Base-by-base conservation (phyloP, 2,329 filamentous ascomycete genomes). In the Volutella citrinella region DNA sequence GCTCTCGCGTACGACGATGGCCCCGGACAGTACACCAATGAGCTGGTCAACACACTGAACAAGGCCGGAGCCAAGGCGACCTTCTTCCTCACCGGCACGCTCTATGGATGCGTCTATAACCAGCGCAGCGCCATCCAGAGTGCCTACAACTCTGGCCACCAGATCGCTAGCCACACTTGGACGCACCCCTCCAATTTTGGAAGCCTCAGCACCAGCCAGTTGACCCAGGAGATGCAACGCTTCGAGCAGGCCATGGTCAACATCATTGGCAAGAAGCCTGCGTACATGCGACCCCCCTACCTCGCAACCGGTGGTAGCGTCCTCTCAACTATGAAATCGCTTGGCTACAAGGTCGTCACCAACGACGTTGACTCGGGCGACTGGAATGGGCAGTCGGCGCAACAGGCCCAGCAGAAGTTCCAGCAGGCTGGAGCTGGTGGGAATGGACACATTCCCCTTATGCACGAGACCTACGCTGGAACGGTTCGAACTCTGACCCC, bases 351-450 rank as follows among this genome's bases (percentile, higher is more conserved):
- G 51, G 68, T 80, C 49, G 72, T 76, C 48, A 80, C 76, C 48
- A 68, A 79, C 49, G 73, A 81, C 42, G 61, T 82, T 30, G 78
- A 82, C 51, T 70, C 76, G 2, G 71, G 76, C 31, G 78, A 82
- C 58, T 81, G 79, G 66, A 71, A 78, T 50, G 68, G 74, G 32
- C 59, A 68, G 39, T 61, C 66, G 5, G 64, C 74, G 1, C 52
- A 59, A 35, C 69, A 72, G 55, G 71, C 74, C 49, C 64, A 79
- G 62, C 59, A 71, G 46, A 66, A 63, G 45, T 79, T 81, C 59
- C 51, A 59, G 40, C 51, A 55, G 23, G 66, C 65, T 4, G 65
- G 67, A 11, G 53, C 69, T 5, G 34, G 49, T 6, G 69, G 64
- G 10, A 64, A 64, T 19, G 67, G 68, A 11, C 77, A 76, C 52